These are phyloP conservation scores for Globisporangium sylvaticum DNA, from an alignment of 352 stramenopile genomes.

Conservation along the genomic window DNA sequence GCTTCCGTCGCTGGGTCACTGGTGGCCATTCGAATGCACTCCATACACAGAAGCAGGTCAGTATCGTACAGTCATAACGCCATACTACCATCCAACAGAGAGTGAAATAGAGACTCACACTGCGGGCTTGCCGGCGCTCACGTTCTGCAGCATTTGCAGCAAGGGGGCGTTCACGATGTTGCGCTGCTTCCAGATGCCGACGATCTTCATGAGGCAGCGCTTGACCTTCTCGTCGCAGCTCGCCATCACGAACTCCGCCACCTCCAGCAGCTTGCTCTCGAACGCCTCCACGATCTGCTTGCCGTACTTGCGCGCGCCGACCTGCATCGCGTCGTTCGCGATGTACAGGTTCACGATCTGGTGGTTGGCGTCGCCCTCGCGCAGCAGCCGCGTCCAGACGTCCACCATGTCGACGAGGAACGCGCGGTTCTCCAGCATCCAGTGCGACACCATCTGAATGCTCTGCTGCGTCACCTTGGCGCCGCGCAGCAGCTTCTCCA, in stretches of 20 bases:
- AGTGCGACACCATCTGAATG: slow-evolving; percentile 76
- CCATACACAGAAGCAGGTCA: slow-evolving; percentile 4
- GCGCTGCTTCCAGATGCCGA: slow-evolving; percentile 83
- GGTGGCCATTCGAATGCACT: background rate
- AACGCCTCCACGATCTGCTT: slow-evolving; percentile 64
- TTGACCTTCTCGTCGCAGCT: slow-evolving; percentile 78
- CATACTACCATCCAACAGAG: slow-evolving; percentile 5
- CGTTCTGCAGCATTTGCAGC: slow-evolving; percentile 66
- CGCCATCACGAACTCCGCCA: slow-evolving; percentile 63
- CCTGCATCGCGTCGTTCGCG: slow-evolving; percentile 84
- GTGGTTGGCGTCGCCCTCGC: slow-evolving; percentile 45
- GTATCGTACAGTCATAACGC: slow-evolving; percentile 4
- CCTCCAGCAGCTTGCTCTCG: slow-evolving; percentile 48
- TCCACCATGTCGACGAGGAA: slow-evolving; percentile 57
- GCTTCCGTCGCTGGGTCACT: slow-evolving; percentile 29
- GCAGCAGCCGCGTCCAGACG: slow-evolving; percentile 50
- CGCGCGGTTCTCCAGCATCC: slow-evolving; percentile 68
- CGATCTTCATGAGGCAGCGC: slow-evolving; percentile 81
- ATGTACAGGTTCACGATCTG: slow-evolving; percentile 86
- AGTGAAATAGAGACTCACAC: slow-evolving; percentile 29
- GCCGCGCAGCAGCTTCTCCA: slow-evolving; percentile 58
- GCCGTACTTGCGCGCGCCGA: slow-evolving; percentile 77
- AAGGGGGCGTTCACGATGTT: slow-evolving; percentile 47
- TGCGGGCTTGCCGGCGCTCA: slow-evolving; percentile 63
- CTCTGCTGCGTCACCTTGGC: slow-evolving; percentile 80